Conservation (phyloP, 2,329 filamentous ascomycete genomes). For the Chalara sp. region DNA sequence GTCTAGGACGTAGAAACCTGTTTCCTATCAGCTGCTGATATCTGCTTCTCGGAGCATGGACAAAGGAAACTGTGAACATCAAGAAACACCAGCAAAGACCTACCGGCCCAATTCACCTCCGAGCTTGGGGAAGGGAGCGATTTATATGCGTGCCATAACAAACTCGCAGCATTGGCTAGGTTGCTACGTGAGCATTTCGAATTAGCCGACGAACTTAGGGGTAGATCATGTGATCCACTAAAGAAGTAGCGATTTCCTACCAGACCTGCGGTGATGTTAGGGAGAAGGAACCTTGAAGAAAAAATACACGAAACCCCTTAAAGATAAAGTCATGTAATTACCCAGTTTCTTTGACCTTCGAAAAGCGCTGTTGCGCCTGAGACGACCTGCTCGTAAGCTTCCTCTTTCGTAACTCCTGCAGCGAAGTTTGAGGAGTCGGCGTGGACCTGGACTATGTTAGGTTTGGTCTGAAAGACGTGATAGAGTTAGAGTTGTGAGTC, state of each 20-base stretch:
- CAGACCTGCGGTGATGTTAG: constrained; percentile 29
- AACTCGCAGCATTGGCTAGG: constrained; percentile 65
- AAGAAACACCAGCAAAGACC: constrained; percentile 4
- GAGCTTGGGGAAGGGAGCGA: constrained; percentile 60
- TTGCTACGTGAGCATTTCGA: constrained; percentile 47
- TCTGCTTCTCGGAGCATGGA: too few species aligned
- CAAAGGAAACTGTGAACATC: too few species aligned
- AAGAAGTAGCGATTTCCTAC: constrained; percentile 20
- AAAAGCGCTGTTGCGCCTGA: constrained; percentile 64
- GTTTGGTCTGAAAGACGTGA: background rate
- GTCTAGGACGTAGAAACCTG: constrained; percentile 70
- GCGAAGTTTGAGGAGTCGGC: constrained; percentile 73
- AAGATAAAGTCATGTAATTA: constrained; percentile 31
- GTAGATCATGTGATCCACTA: background rate
- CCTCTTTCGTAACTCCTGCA: constrained; percentile 57
- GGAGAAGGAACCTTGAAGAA: too few species aligned
- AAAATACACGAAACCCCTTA: too few species aligned
- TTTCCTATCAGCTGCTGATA: background rate
- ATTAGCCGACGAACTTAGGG: background rate
- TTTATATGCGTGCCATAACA: constrained; percentile 75
- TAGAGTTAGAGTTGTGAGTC: too few species aligned
- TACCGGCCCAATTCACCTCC: constrained; percentile 71
- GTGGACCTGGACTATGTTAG: constrained; percentile 37
- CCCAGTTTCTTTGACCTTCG: constrained; percentile 73
- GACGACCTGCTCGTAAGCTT: constrained; percentile 69